phyloP scores from a whole-genome alignment of 139 green algal species.

The Zygnema circumcarinatum region DNA sequence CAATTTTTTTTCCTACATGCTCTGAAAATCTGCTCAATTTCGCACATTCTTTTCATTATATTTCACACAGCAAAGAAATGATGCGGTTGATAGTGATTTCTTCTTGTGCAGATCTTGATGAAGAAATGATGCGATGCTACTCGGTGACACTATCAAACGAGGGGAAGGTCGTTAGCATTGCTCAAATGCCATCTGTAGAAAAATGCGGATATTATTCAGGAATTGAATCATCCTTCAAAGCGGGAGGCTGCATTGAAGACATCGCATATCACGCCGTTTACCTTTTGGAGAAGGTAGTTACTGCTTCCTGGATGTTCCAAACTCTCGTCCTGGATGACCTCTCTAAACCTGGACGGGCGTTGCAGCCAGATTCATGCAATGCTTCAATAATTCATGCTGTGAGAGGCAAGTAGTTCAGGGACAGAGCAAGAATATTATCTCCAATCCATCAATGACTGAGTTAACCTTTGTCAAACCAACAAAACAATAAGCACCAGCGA shows the following conservation, averaged over 20 bases:
- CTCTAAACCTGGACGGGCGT: no score
- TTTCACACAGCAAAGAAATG: neutral
- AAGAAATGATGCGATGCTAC: neutral
- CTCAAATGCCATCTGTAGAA: neutral
- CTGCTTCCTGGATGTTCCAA: no score
- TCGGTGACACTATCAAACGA: neutral
- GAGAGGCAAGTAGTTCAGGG: no score
- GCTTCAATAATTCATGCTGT: no score
- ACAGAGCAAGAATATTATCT: no score
- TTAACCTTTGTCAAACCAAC: no score
- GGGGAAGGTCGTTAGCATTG: neutral
- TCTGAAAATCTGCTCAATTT: neutral
- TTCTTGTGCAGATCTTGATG: neutral
- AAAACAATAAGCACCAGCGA: no score
- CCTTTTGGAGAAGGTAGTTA: neutral
- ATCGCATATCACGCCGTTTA: neutral
- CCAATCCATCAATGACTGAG: no score
- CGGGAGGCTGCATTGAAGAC: neutral
- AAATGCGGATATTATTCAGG: neutral
- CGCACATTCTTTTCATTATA: neutral
- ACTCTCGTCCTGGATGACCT: no score
- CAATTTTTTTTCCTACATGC: neutral
- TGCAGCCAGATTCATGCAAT: no score
- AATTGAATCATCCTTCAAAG: neutral
- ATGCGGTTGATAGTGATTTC: neutral